These are phyloP conservation scores for Podila verticillata DNA, from an alignment of 192 early-diverging fungal genomes.

Conservation along the genomic window DNA sequence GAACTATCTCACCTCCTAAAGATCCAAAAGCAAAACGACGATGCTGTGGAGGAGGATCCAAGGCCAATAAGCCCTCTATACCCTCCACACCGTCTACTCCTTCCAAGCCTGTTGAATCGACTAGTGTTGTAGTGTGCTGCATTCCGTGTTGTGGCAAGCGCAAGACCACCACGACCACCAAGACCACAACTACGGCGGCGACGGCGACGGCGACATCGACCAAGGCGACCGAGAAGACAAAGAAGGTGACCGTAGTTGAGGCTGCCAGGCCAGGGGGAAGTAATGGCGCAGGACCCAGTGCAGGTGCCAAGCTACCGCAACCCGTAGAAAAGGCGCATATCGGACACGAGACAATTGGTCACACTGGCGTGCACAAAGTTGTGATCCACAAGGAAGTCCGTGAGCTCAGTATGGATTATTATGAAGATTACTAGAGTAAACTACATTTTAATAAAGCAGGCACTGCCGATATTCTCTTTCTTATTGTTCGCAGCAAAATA, in stretches of 20 bases:
- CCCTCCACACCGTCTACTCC: no score
- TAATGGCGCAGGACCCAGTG: background rate
- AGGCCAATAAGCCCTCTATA: no score
- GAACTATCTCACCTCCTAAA: background rate
- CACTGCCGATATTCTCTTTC: no score
- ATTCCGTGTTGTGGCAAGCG: background rate
- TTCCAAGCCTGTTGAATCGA: no score
- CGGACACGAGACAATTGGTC: conserved; percentile 45
- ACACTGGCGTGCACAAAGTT: conserved; percentile 41
- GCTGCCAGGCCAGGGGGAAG: background rate
- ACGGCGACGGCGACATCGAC: background rate
- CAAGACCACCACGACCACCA: background rate
- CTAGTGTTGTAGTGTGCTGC: background rate
- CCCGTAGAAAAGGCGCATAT: conserved; percentile 12
- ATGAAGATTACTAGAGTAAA: background rate
- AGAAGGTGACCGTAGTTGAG: background rate
- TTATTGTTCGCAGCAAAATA: no score
- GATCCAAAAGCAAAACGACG: background rate
- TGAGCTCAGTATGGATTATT: conserved; percentile 27
- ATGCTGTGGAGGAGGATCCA: background rate
- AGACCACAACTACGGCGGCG: background rate
- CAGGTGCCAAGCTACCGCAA: background rate
- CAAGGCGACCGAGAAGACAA: background rate
- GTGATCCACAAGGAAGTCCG: conserved; percentile 33
- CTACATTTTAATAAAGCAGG: no score